Evolutionary conservation across 805 yeast species (phyloP), one percentile per base, ranked within the genome.

Genomic region (Citeromyces matritensis): DNA sequence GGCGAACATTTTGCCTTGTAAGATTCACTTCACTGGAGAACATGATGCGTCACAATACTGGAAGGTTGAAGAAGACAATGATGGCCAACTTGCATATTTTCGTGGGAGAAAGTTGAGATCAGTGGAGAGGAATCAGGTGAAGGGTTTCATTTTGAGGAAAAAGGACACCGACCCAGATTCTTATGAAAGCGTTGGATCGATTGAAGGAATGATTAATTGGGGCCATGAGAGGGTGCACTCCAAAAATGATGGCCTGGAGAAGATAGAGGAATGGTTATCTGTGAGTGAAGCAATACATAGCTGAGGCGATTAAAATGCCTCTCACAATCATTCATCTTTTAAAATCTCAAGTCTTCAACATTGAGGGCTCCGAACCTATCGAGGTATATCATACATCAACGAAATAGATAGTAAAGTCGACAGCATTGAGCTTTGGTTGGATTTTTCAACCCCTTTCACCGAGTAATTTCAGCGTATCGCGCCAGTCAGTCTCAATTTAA

Each of bases 1-100:
- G 6, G 38, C 40, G 6, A 48, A 43, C 29, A 37, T 46, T 9
- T 33, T 49, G 0, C 55, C 55, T 2, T 49, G 50, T 11, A 38
- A 42, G 12, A 41, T 48, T 8, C 38, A 42, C 2, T 41, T 31
- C 30, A 40, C 51, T 0, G 47, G 51, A 2, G 27, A 26, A 7
- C 39, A 41, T 7, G 23, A 34, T 3, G 30, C 32, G 6, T 30
- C 41, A 6, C 31, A 33, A 6, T 41, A 40, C 23, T 37, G 45
- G 32, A 39, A 35, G 10, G 38, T 39, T 27, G 35, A 29, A 5
- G 17, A 32, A 15, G 30, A 26, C 23, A 19, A 19, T 12, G 31
- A 33, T 8, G 37, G 32, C 10, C 13, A 28, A n/a, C 23, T 32
- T 6, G 38, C 39, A 23, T 42, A 44, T 29, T 30, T 44, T 21